Evolutionary conservation across 129 eudicot genomes (phyloP).

Genomic region (Helichrysum umbraculigerum): DNA sequence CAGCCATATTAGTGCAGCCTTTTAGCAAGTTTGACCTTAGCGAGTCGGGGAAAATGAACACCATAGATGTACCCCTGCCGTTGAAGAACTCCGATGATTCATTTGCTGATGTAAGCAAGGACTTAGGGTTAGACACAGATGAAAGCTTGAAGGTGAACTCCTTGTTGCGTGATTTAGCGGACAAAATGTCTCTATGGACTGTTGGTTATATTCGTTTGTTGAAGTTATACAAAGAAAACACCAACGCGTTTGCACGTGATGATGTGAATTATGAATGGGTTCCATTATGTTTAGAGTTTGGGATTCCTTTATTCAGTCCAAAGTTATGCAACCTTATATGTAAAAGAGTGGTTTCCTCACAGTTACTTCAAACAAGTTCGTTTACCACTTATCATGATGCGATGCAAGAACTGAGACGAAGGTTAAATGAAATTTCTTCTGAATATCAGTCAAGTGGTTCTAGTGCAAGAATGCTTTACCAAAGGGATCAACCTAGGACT

Average conservation of each 20-base stretch:
- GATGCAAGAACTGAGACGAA: constrained; percentile 63
- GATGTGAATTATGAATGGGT: constrained; percentile 90
- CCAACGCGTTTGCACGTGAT: constrained; percentile 43
- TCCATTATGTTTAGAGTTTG: constrained; percentile 83
- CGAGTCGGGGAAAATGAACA: constrained; percentile 50
- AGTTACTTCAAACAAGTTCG: constrained; percentile 75
- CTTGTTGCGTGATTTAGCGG: constrained; percentile 50
- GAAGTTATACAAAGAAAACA: constrained; percentile 63
- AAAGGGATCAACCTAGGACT: constrained; percentile 26
- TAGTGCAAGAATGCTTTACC: constrained; percentile 35
- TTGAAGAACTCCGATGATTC: constrained; percentile 88
- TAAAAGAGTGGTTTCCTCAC: constrained; percentile 73
- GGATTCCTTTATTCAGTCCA: constrained; percentile 94
- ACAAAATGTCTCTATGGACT: constrained; percentile 73
- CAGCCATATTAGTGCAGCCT: constrained; percentile 93
- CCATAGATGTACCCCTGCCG: constrained; percentile 86
- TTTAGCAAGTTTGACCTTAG: constrained; percentile 70
- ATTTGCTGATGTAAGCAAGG: constrained; percentile 63
- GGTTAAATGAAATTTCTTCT: constrained; percentile 26
- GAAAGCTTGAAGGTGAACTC: constrained; percentile 57
- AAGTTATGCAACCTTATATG: constrained; percentile 76
- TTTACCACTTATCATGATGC: constrained; percentile 71
- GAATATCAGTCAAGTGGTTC: constrained; percentile 68
- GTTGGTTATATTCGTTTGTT: constrained; percentile 90
- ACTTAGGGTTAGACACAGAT: constrained; percentile 50